phyloP scores from a whole-genome alignment of 257 asterid genomes.

The Solanum etuberosum region DNA sequence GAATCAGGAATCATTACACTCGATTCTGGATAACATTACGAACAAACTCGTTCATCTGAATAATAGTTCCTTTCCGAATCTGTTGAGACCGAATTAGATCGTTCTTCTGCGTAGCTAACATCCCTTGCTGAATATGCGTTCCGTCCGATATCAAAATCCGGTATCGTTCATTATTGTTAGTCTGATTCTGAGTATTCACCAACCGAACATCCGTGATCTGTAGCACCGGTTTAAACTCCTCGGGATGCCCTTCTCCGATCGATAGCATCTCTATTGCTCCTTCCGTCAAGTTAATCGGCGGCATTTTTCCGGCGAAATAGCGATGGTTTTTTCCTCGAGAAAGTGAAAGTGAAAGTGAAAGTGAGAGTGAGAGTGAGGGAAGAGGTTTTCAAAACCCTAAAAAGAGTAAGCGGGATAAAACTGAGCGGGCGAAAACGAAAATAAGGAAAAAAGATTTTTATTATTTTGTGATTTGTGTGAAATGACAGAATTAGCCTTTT shows the following conservation, averaged over 20 bases:
- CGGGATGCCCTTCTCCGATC: constrained; percentile 13
- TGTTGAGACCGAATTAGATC: constrained; percentile 37
- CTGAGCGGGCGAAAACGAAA: not conserved
- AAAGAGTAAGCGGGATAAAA: not conserved
- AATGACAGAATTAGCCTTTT: not conserved
- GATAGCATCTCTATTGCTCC: constrained; percentile 51
- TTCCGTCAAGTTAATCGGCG: constrained; percentile 38
- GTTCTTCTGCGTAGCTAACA: constrained; percentile 79
- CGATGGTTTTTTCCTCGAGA: not conserved
- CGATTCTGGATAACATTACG: constrained; percentile 52
- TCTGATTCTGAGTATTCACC: constrained; percentile 37
- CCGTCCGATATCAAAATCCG: constrained; percentile 77
- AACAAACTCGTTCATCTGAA: constrained; percentile 56
- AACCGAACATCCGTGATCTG: constrained; percentile 49
- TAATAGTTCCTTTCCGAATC: constrained; percentile 58
- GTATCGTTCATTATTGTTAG: constrained; percentile 33
- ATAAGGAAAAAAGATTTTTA: too few species aligned
- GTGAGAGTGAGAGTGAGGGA: not conserved
- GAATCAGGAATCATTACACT: constrained; percentile 24
- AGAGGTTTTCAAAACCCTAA: constrained; percentile 34
- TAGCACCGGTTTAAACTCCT: constrained; percentile 49
- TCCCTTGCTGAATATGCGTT: constrained; percentile 46
- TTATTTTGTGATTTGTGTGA: not conserved
- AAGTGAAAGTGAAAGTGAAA: not conserved
- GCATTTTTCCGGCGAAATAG: constrained; percentile 13